Base-by-base conservation (phyloP, 306 rosid species). In the Aeschynomene evenia region DNA sequence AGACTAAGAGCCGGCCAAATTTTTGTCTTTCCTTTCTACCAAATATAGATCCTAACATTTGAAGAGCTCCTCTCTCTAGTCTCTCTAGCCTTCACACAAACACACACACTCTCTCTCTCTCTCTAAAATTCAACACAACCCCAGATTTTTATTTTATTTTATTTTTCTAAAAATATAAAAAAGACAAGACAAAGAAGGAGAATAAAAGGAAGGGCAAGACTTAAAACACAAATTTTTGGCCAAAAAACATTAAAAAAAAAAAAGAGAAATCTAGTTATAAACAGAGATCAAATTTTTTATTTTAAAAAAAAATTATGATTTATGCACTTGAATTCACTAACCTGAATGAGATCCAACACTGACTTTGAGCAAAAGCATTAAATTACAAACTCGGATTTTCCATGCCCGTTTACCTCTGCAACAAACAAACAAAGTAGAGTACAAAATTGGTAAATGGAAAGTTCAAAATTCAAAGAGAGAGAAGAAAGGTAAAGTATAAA, bases 31-130 rank as follows among this genome's bases (percentile, higher is more conserved):
- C 66, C 59, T 55, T 70, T 61, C 54, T 52, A 54, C 9, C 20
- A 56, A 66, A 76, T 66, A 63, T 39, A 61, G 79, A 79, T 82
- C 78, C 15, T 50, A 55, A 46, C 73, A 77, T 63, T 60, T 19
- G 40, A 72, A 66, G 12, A 66, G 57, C 61, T 60, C 60, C 28
- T 68, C 73, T 43, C 79, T 61, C 26, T 42, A 21, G 19, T 29
- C 58, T 24, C n/a, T n/a, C n/a, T n/a, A n/a, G n/a, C n/a, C n/a
- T n/a, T n/a, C n/a, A n/a, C n/a, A n/a, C n/a, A n/a, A n/a, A n/a
- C n/a, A n/a, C n/a, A n/a, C n/a, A n/a, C n/a, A 24, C 63, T 22
- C 53, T 61, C 43, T 18, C 48, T 39, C 60, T 33, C 59, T 33
- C 28, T 51, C 64, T 28, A 22, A 60, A 66, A 73, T 31, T 46